These are phyloP conservation scores for Cryphonectria radicalis DNA, from an alignment of 2,329 filamentous ascomycete genomes.

Conservation along the genomic window DNA sequence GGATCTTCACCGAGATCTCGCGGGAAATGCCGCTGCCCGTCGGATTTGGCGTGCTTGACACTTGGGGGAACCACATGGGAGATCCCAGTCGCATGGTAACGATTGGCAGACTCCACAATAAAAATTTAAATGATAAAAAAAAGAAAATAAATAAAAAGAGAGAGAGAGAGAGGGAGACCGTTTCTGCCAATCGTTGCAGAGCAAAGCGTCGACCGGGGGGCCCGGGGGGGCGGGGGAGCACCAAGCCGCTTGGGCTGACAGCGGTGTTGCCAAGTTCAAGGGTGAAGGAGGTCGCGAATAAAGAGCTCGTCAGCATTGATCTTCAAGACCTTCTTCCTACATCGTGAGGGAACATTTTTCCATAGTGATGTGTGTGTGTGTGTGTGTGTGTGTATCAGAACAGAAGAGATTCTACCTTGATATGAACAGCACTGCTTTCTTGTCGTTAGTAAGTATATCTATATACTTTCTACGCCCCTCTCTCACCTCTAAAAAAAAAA, in stretches of 20 bases:
- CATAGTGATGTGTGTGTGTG: background rate
- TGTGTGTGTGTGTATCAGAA: background rate
- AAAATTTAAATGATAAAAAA: background rate
- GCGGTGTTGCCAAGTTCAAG: background rate
- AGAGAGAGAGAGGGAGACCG: background rate
- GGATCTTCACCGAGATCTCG: constrained; percentile 18
- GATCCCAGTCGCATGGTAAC: constrained; percentile 25
- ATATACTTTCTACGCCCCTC: background rate
- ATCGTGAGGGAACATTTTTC: too few relatives aligned
- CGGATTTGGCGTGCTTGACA: constrained; percentile 25
- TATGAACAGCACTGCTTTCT: background rate
- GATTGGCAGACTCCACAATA: constrained; percentile 10
- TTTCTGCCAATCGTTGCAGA: constrained; percentile 9
- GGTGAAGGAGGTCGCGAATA: background rate
- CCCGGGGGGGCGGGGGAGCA: background rate
- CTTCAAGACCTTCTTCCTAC: background rate
- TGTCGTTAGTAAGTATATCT: background rate
- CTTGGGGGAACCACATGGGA: constrained; percentile 12
- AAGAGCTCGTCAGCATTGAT: background rate
- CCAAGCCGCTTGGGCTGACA: background rate
- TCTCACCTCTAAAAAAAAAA: too few relatives aligned
- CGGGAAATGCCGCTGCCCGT: constrained; percentile 28
- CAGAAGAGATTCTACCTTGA: background rate
- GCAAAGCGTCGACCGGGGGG: constrained; percentile 3
- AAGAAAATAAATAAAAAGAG: background rate